Evolutionary conservation across 192 early-diverging fungal genomes (phyloP).

Genomic region (Gorgonomyces haynaldii): DNA sequence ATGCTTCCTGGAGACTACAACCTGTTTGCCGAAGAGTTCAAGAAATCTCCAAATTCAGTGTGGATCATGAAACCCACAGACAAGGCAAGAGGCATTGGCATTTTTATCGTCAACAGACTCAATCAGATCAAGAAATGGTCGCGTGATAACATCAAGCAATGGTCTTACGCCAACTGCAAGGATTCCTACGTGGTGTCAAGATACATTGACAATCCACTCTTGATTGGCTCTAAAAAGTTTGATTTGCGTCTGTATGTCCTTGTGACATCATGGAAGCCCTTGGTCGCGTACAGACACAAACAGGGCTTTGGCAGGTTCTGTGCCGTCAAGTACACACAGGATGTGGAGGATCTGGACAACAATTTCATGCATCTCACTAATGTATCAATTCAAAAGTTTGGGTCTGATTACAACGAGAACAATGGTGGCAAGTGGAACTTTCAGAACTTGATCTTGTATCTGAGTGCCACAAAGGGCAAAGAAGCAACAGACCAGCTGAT

Average conservation of each 20-base stretch:
- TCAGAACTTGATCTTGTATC: slow-evolving; percentile 36
- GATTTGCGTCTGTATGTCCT: slow-evolving; percentile 43
- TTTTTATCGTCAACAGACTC: slow-evolving; percentile 47
- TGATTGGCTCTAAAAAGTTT: slow-evolving; percentile 50
- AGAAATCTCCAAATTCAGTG: slow-evolving; percentile 33
- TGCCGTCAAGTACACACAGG: slow-evolving; percentile 37
- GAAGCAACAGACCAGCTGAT: slow-evolving; percentile 23
- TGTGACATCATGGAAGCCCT: slow-evolving; percentile 44
- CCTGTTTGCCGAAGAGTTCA: slow-evolving; percentile 48
- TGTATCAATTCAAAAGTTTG: slow-evolving; percentile 49
- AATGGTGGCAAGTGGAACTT: slow-evolving; percentile 47
- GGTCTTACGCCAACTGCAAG: slow-evolving; percentile 46
- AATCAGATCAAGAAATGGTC: slow-evolving; percentile 50
- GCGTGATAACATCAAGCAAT: slow-evolving; percentile 26
- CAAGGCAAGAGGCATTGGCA: slow-evolving; percentile 49
- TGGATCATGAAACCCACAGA: slow-evolving; percentile 57
- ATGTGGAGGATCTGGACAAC: slow-evolving; percentile 40
- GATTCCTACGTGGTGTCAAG: slow-evolving; percentile 44
- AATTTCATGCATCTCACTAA: slow-evolving; percentile 50
- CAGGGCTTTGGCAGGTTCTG: slow-evolving; percentile 45
- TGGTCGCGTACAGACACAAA: slow-evolving; percentile 41
- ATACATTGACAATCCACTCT: slow-evolving; percentile 43
- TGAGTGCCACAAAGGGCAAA: slow-evolving; percentile 31
- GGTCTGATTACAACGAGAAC: slow-evolving; percentile 46
- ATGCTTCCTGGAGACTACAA: slow-evolving; percentile 50